Conservation (phyloP, 2,329 filamentous ascomycete genomes). For the Colletotrichum magnum region DNA sequence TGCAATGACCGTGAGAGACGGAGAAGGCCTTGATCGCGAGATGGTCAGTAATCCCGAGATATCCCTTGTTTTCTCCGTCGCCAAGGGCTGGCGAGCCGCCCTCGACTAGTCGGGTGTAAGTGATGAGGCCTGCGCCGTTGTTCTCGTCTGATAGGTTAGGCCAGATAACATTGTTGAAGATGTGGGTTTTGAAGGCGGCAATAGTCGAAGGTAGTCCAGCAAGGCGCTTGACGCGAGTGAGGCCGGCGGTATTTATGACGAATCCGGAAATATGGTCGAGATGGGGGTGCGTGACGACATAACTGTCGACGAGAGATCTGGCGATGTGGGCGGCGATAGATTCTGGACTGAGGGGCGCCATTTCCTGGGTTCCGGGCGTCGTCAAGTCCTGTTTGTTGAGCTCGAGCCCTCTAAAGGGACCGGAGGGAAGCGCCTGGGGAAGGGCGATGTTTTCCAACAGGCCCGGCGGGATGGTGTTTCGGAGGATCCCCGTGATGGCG, state of each 20-base stretch:
- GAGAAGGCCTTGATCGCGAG: constrained; percentile 90
- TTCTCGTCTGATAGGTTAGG: constrained; percentile 97
- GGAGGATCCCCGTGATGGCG: constrained; percentile 84
- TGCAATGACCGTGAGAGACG: constrained; percentile 92
- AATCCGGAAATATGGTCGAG: constrained; percentile 94
- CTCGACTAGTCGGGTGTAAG: constrained; percentile 89
- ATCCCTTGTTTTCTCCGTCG: constrained; percentile 84
- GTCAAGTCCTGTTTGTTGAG: constrained; percentile 57
- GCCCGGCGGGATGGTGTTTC: constrained; percentile 62
- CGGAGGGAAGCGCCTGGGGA: constrained; percentile 71
- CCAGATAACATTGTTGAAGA: constrained; percentile 99
- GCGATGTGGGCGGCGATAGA: constrained; percentile 89
- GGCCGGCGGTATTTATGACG: constrained; percentile 91
- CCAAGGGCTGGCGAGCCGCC: constrained; percentile 89
- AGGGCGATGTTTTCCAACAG: constrained; percentile 55
- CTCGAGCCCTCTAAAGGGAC: constrained; percentile 85
- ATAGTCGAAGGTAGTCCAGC: constrained; percentile 92
- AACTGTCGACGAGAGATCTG: constrained; percentile 84
- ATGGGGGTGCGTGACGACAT: constrained; percentile 97
- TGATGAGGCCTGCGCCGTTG: constrained; percentile 91
- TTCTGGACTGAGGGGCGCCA: constrained; percentile 59
- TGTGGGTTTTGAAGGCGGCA: constrained; percentile 89
- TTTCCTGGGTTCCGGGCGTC: constrained; percentile 60
- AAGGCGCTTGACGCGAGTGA: constrained; percentile 86
- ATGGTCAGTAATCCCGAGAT: constrained; percentile 89